Conservation (phyloP, 2,329 filamentous ascomycete species). For the Pseudogymnoascus sp. region DNA sequence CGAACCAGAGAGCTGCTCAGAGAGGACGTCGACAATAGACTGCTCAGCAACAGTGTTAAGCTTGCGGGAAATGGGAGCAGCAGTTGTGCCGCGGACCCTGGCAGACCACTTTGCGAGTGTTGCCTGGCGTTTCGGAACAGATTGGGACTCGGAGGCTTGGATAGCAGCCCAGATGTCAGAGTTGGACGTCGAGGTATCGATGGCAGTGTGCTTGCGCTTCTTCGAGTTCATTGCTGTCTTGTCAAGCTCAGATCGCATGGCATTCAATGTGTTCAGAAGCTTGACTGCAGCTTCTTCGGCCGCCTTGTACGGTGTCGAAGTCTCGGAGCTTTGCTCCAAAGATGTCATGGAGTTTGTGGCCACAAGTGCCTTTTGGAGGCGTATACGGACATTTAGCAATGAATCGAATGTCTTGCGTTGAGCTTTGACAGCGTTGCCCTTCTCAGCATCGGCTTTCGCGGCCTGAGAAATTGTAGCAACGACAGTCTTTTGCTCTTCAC, state of each 20-base stretch:
- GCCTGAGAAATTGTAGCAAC: slow-evolving; percentile 54
- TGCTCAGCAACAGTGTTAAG: slow-evolving; percentile 47
- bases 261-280: slow-evolving; percentile 74
- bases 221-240: slow-evolving; percentile 41
- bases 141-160: slow-evolving; percentile 54
- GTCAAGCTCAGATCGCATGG: slow-evolving; percentile 55
- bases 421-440: slow-evolving; percentile 77
- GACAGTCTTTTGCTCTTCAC: slow-evolving; percentile 58
- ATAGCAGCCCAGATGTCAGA: slow-evolving; percentile 68
- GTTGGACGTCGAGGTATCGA: slow-evolving; percentile 50
- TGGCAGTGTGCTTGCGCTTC: slow-evolving; percentile 51
- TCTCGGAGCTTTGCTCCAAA: slow-evolving; percentile 35
- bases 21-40: slow-evolving; percentile 59
- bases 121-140: slow-evolving; percentile 56
- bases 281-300: slow-evolving; percentile 81
- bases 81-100: slow-evolving; percentile 61
- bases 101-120: slow-evolving; percentile 85
- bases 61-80: slow-evolving; percentile 50
- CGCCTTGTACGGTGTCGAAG: slow-evolving; percentile 53
- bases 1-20: slow-evolving; percentile 52
- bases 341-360: slow-evolving; percentile 67
- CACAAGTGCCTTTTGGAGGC: slow-evolving; percentile 83
- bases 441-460: slow-evolving; percentile 69
- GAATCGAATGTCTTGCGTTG: slow-evolving; percentile 84
- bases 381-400: slow-evolving; percentile 82